These are phyloP conservation scores for Rasamsonia emersonii DNA, from an alignment of 2,329 filamentous ascomycete genomes.

Conservation along the genomic window DNA sequence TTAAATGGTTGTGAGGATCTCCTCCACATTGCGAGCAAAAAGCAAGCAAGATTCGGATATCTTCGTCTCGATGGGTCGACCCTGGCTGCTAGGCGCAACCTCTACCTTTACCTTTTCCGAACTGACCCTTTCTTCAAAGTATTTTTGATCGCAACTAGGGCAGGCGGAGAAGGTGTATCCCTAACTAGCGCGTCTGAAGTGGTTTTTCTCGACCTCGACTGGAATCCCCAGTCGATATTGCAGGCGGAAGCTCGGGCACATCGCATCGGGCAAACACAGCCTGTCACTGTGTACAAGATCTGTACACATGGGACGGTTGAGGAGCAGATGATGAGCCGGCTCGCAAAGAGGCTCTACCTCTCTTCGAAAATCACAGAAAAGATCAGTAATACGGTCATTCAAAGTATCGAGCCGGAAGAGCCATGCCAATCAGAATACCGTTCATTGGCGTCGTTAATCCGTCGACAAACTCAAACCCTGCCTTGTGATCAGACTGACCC, in stretches of 20 bases:
- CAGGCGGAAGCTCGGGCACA: slow-evolving; percentile 49
- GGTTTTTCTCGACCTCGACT: slow-evolving; percentile 49
- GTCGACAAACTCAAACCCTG: slow-evolving; percentile 46
- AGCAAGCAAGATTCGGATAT: slow-evolving; percentile 35
- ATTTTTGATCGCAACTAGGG: slow-evolving; percentile 48
- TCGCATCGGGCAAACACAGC: slow-evolving; percentile 46
- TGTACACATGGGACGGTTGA: slow-evolving; percentile 50
- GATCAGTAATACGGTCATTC: slow-evolving; percentile 47
- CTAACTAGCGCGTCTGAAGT: slow-evolving; percentile 47
- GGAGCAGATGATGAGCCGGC: slow-evolving; percentile 49
- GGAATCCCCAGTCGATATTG: slow-evolving; percentile 46
- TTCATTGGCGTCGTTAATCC: slow-evolving; percentile 44
- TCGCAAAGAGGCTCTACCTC: slow-evolving; percentile 55
- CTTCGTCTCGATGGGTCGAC: slow-evolving; percentile 45
- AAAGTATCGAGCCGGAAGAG: no score
- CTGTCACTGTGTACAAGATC: slow-evolving; percentile 49
- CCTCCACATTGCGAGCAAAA: slow-evolving; percentile 35
- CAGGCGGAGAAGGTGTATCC: slow-evolving; percentile 49
- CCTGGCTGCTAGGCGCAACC: slow-evolving; percentile 40
- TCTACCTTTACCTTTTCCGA: slow-evolving; percentile 48
- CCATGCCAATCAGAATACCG: slow-evolving; percentile 42
- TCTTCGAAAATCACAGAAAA: slow-evolving; percentile 53
- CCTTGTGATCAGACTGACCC: slow-evolving; percentile 45
- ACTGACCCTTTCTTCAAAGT: slow-evolving; percentile 40
- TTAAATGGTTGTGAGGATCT: slow-evolving; percentile 47